These are phyloP conservation scores for Proliferodiscus dingleyae DNA, from an alignment of 2,329 filamentous ascomycete genomes.

Conservation along the genomic window DNA sequence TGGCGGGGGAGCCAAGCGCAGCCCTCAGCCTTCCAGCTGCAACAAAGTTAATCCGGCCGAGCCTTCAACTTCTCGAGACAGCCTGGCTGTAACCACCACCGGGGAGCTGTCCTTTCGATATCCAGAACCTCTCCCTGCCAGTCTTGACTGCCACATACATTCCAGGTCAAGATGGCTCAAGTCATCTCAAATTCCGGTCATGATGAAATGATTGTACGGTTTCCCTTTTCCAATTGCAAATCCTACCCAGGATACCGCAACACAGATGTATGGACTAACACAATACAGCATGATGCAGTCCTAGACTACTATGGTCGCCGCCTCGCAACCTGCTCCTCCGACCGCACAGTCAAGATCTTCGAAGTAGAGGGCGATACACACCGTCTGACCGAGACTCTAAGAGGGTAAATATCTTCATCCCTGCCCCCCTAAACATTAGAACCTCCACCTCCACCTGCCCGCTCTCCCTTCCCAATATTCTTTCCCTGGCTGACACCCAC, in stretches of 20 bases:
- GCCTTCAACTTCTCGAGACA: slow-evolving; percentile 10
- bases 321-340: slow-evolving; percentile 93
- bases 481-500: slow-evolving; percentile 15
- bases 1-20: background rate
- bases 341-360: slow-evolving; percentile 99
- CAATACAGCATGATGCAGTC: slow-evolving; percentile 81
- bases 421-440: background rate
- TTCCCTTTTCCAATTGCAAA: background rate
- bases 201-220: slow-evolving; percentile 96
- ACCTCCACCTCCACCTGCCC: background rate
- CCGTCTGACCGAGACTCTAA: slow-evolving; percentile 84
- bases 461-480: slow-evolving; percentile 1
- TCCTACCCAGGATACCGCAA: background rate
- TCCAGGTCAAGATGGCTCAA: slow-evolving; percentile 53
- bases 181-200: slow-evolving; percentile 82
- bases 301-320: slow-evolving; percentile 97
- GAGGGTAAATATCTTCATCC: slow-evolving; percentile 58
- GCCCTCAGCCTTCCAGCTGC: slow-evolving; percentile 1
- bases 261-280: slow-evolving; percentile 11
- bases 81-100: slow-evolving; percentile 11
- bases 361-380: slow-evolving; percentile 94
- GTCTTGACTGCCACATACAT: slow-evolving; percentile 8
- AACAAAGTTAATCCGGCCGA: slow-evolving; percentile 1
- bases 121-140: slow-evolving; percentile 1
- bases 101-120: slow-evolving; percentile 3